A percentile compares a stretch with the other conserved stretches of the same genome.
These are phyloP conservation scores for Mortierella antarctica DNA, from an alignment of 192 early-diverging fungal species.

Conservation along the genomic window DNA sequence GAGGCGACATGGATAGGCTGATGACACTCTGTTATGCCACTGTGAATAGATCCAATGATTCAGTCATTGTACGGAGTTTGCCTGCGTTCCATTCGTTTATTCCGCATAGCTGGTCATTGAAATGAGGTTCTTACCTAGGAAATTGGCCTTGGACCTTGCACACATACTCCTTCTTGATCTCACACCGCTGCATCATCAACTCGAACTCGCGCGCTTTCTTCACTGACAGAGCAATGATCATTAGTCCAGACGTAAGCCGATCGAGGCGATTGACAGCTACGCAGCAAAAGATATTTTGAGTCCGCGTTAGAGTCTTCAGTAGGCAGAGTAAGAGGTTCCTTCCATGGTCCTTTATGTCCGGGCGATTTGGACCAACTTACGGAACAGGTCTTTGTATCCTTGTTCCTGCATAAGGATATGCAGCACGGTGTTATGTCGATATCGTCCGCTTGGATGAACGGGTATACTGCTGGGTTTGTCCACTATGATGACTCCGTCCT, in stretches of 20 bases:
- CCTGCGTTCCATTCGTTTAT: background rate
- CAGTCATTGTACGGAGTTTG: background rate
- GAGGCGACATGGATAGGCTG: conserved; percentile 88
- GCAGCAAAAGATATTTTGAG: background rate
- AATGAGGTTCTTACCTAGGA: conserved; percentile 64
- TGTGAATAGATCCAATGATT: conserved; percentile 26
- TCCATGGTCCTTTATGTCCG: background rate
- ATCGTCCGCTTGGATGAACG: conserved; percentile 84
- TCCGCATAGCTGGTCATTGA: background rate
- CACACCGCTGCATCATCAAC: conserved; percentile 68
- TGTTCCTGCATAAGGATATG: conserved; percentile 75
- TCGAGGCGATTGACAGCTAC: conserved; percentile 92
- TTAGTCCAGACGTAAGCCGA: conserved; percentile 92
- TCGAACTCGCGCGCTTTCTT: conserved; percentile 73
- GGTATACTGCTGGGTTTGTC: conserved; percentile 94
- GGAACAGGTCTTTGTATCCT: conserved; percentile 65
- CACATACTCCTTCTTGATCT: conserved; percentile 89
- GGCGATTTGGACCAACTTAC: conserved; percentile 37
- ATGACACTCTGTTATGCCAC: conserved; percentile 69
- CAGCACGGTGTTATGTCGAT: conserved; percentile 87
- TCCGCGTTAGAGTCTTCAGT: background rate
- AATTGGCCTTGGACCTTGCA: conserved; percentile 90
- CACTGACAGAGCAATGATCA: conserved; percentile 77
- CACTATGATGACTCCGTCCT: conserved; percentile 80
- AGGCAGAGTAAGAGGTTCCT: background rate